Conservation (phyloP, 1,284 basidiomycete species). For the Ustilago esculenta region DNA sequence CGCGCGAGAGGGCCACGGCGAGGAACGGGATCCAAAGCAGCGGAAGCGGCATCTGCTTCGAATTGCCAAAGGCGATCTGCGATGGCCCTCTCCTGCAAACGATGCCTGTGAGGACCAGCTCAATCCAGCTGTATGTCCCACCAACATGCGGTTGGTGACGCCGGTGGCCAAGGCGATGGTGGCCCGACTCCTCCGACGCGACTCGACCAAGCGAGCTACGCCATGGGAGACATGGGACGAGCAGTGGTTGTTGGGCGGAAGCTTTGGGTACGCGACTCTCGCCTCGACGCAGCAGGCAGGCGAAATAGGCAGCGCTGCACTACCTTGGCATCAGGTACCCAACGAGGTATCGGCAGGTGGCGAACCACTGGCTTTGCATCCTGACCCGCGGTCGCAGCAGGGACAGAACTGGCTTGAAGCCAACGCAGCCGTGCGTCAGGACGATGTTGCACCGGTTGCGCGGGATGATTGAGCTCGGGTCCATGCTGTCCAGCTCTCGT, state of each 20-base stretch:
- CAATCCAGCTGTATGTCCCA: slow-evolving; percentile 21
- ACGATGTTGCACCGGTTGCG: slow-evolving; percentile 34
- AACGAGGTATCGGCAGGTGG: slow-evolving; percentile 46
- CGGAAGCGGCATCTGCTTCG: slow-evolving; percentile 62
- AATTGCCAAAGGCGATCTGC: slow-evolving; percentile 65
- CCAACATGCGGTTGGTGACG: slow-evolving; percentile 55
- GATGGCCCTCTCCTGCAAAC: slow-evolving; percentile 68
- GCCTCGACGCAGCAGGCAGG: neutral
- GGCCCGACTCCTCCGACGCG: slow-evolving; percentile 57
- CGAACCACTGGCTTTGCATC: slow-evolving; percentile 44
- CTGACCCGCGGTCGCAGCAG: slow-evolving; percentile 46
- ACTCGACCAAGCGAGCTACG: slow-evolving; percentile 51
- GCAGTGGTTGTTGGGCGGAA: slow-evolving; percentile 59
- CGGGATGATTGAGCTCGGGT: slow-evolving; percentile 32
- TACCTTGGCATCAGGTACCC: slow-evolving; percentile 27
- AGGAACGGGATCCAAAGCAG: slow-evolving; percentile 47
- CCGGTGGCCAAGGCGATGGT: slow-evolving; percentile 59
- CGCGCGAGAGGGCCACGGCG: slow-evolving; percentile 39
- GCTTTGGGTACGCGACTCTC: slow-evolving; percentile 40
- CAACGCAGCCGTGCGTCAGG: slow-evolving; percentile 38
- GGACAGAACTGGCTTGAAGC: slow-evolving; percentile 55
- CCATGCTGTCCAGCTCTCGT: neutral
- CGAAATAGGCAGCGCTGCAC: neutral
- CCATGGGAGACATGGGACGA: slow-evolving; percentile 65
- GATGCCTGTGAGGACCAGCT: slow-evolving; percentile 43